Evolutionary conservation across 495 filamentous ascomycete species (phyloP), one percentile per base, ranked within the genome.

Genomic region (Daldinia bambusicola): DNA sequence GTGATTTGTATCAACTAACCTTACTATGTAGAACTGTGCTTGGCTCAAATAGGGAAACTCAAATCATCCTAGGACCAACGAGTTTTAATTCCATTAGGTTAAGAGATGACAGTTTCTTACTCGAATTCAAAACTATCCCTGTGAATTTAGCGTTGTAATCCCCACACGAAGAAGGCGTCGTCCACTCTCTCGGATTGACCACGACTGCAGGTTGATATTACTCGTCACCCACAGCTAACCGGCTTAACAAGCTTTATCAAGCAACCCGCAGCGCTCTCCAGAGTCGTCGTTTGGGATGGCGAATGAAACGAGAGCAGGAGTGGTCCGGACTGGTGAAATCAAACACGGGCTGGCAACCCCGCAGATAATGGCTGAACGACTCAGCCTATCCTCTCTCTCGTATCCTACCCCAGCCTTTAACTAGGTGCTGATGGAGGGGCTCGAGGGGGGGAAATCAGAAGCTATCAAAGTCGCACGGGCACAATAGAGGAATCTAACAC

Each of bases 141-240:
- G 51, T 34, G 9, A 10, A 43, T 45, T 51, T 38, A 30, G 37
- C 55, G 61, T 56, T 51, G 34, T 18, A 61, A 51, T 69, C 65
- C 70, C 65, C 70, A 66, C 70, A 53, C 59, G n/a, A 61, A 13
- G 32, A 38, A 36, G 30, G 56, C 61, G 55, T 60, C 55, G 61
- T 43, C 62, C 68, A 37, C 53, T 62, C 62, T 62, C 70, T 66
- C 65, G 65, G 70, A 62, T 66, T 59, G 56, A 18, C 64, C 51
- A 43, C 31, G 40, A 20, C 59, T 72, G 70, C 70, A 62, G 56
- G 55, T 36, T 53, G 56, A 37, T 41, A 55, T 51, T 51, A 52
- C 37, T 65, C 64, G 61, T 73, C 70, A 73, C 66, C 60, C 57
- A 66, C 70, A 55, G 66, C 66, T 66, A 66, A 61, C 66, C 70